A percentile compares a stretch with the other conserved stretches of the same genome.
Evolutionary conservation across 1,139 yeast species (phyloP).

Genomic region (Blastobotrys buckinghamii): DNA sequence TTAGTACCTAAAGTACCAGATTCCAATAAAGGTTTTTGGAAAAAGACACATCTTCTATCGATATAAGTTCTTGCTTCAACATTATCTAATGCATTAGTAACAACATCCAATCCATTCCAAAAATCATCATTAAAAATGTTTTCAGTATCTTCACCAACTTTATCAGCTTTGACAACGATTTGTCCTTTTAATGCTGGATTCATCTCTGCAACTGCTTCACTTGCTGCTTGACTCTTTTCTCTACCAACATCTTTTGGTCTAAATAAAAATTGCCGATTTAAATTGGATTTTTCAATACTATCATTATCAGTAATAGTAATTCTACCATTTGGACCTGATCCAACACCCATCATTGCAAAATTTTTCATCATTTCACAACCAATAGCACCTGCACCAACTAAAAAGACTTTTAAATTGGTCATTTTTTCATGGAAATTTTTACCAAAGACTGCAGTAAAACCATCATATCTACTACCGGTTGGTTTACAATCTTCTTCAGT

Average conservation of each 20-base stretch:
- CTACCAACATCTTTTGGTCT: constrained; percentile 92
- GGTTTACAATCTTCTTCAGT: constrained; percentile 70
- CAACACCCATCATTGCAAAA: constrained; percentile 97
- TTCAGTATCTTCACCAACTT: constrained; percentile 93
- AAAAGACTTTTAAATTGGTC: constrained; percentile 72
- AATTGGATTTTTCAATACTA: constrained; percentile 88
- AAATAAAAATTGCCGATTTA: constrained; percentile 93
- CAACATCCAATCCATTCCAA: constrained; percentile 79
- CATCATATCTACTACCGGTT: constrained; percentile 76
- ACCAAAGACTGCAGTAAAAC: constrained; percentile 93
- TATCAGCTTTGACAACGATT: constrained; percentile 70
- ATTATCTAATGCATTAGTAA: constrained; percentile 94
- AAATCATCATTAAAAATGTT: constrained; percentile 77
- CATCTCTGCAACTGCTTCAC: constrained; percentile 75
- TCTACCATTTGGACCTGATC: constrained; percentile 83
- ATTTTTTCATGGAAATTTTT: constrained; percentile 63
- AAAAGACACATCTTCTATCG: constrained; percentile 93
- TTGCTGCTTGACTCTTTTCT: constrained; percentile 87
- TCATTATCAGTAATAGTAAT: constrained; percentile 89
- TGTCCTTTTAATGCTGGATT: constrained; percentile 78
- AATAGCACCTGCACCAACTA: constrained; percentile 98
- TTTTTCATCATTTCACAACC: constrained; percentile 98
- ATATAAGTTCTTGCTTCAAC: constrained; percentile 97
- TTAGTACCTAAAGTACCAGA: constrained; percentile 98
- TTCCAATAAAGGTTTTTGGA: constrained; percentile 84